Conservation (phyloP, 768 basidiomycete genomes). For the Podaxis sp. region DNA sequence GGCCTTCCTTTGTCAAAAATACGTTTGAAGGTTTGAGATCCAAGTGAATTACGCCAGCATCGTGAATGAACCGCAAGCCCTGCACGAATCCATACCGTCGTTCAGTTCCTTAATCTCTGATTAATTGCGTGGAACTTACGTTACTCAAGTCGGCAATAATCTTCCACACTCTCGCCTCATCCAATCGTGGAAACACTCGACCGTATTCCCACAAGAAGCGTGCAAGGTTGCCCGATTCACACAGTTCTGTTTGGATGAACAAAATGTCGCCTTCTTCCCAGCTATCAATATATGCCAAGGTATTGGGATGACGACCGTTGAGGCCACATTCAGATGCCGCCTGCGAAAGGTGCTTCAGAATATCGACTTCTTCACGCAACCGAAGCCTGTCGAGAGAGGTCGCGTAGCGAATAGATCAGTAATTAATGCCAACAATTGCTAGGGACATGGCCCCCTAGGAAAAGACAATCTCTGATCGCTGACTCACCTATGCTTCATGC, state of each 20-base stretch:
- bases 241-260: slow-evolving; percentile 93
- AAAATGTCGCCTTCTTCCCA: slow-evolving; percentile 92
- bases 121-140: slow-evolving; percentile 52
- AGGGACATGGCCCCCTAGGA: slow-evolving; percentile 14
- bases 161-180: slow-evolving; percentile 96
- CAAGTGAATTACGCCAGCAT: slow-evolving; percentile 85
- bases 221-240: slow-evolving; percentile 88
- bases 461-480: slow-evolving; percentile 17
- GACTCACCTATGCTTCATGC: slow-evolving; percentile 82
- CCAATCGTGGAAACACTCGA: slow-evolving; percentile 75
- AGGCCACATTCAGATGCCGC: slow-evolving; percentile 38
- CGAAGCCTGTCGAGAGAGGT: slow-evolving; percentile 53
- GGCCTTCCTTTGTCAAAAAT: slow-evolving; percentile 82
- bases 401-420: slow-evolving; percentile 14
- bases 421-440: slow-evolving; percentile 9
- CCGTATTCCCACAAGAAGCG: slow-evolving; percentile 93
- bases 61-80: slow-evolving; percentile 90
- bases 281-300: slow-evolving; percentile 86
- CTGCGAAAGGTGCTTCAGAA: slow-evolving; percentile 71
- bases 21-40: slow-evolving; percentile 98
- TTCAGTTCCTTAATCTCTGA: slow-evolving; percentile 18
- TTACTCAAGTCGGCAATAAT: slow-evolving; percentile 86
- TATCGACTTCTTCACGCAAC: slow-evolving; percentile 91
- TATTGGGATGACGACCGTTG: slow-evolving; percentile 64
- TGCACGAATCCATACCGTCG: slow-evolving; percentile 26